Conservation (phyloP, 805 yeast species). For the Starmera caribaea region DNA sequence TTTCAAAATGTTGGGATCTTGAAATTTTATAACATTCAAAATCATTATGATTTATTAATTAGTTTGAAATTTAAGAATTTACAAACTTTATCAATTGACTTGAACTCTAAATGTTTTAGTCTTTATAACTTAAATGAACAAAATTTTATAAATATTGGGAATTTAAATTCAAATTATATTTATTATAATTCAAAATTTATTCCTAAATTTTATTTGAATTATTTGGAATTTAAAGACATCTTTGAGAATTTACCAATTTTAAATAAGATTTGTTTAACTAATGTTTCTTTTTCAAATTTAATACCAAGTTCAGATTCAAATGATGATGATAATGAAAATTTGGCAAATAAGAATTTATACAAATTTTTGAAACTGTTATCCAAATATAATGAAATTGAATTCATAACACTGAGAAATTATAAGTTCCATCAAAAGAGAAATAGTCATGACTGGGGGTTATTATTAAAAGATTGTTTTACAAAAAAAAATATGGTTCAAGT, state of each 20-base stretch:
- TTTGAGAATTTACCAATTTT: conserved; percentile 12
- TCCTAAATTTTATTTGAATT: conserved; percentile 18
- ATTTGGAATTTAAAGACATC: conserved; percentile 10
- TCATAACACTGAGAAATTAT: conserved; percentile 26
- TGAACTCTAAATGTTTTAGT: conserved; percentile 36
- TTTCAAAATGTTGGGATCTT: conserved; percentile 31
- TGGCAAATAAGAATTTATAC: conserved; percentile 28
- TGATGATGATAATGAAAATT: conserved; percentile 19
- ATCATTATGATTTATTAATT: conserved; percentile 37
- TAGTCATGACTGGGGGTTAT: conserved; percentile 27
- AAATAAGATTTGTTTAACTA: conserved; percentile 9
- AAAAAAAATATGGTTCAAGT: conserved; percentile 25
- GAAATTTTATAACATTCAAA: conserved; percentile 27
- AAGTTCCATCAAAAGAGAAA: conserved; percentile 27
- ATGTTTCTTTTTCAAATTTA: conserved; percentile 17
- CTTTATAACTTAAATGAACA: conserved; percentile 12
- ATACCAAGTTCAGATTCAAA: conserved; percentile 16
- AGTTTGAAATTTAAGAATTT: conserved; percentile 36
- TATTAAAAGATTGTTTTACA: conserved; percentile 25
- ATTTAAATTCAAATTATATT: conserved; percentile 17
- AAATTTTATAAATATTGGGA: conserved; percentile 9
- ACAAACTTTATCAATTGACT: conserved; percentile 33
- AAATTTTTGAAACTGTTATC: conserved; percentile 22
- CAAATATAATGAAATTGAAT: conserved; percentile 24
- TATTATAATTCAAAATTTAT: conserved; percentile 19